phyloP scores from a whole-genome alignment of 2,329 filamentous ascomycete species.

The Cryphonectria naterciae region DNA sequence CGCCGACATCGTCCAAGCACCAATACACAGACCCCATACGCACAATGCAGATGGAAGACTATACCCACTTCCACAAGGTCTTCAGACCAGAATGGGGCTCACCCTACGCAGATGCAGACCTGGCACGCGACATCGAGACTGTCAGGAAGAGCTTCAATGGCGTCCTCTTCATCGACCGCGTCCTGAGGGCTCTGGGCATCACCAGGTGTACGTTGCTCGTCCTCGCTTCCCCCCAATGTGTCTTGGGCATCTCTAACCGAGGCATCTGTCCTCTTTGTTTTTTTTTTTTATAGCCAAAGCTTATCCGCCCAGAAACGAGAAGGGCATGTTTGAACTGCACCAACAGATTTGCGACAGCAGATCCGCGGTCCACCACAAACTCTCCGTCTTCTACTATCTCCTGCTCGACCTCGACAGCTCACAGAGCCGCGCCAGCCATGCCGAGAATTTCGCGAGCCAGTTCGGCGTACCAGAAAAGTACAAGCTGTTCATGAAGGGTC shows the following conservation, averaged over 20 bases:
- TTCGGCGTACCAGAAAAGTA: conserved; percentile 76
- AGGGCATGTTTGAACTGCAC: conserved; percentile 70
- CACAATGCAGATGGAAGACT: conserved; percentile 59
- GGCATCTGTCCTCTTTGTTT: background rate
- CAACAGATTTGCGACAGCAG: conserved; percentile 67
- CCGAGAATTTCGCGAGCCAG: conserved; percentile 61
- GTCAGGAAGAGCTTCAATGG: conserved; percentile 71
- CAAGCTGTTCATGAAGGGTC: conserved; percentile 77
- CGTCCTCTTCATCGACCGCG: conserved; percentile 77
- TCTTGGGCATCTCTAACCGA: conserved; percentile 8
- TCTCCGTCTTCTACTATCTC: conserved; percentile 82
- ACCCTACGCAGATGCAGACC: conserved; percentile 61
- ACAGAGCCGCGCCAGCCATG: conserved; percentile 47
- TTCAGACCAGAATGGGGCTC: conserved; percentile 65
- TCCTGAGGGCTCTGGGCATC: conserved; percentile 72
- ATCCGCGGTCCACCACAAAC: conserved; percentile 75
- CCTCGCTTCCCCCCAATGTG: background rate
- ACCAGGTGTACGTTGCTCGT: conserved; percentile 59
- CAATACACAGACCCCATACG: background rate
- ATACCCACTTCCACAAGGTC: conserved; percentile 68
- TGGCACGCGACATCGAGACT: conserved; percentile 65
- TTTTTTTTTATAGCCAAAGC: conserved; percentile 53
- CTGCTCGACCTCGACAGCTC: conserved; percentile 71
- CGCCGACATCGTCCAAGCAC: background rate
- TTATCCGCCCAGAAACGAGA: conserved; percentile 76